Evolutionary conservation across 164 flowering plant species (phyloP), one percentile per base, ranked within the genome.

Genomic region (Chloranthus sessilifolius): DNA sequence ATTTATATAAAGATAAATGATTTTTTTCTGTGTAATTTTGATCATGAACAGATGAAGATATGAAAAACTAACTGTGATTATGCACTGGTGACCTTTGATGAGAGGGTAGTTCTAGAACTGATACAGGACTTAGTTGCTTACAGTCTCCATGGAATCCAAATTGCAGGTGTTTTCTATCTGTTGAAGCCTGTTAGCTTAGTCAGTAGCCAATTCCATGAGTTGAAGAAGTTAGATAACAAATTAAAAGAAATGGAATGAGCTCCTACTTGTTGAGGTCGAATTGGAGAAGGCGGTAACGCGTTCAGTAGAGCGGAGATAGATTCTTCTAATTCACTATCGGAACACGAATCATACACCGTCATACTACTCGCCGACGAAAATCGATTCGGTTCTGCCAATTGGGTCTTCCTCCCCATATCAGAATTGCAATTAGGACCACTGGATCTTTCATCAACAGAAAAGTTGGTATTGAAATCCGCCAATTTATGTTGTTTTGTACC

Each of bases 101-200:
- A n/a, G 53, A 44, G 7, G 58, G 42, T 25, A 52, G 11, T 36
- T 63, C 74, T 17, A 78, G 67, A 6, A 76, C 78, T 50, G 87
- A 81, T 0, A 67, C 77, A 36, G 79, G 87, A 57, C 78, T 75
- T 49, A 57, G 65, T 48, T 75, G 78, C 60, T 56, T 74, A 35
- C 55, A 44, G 15, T 65, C 71, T 55, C 67, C 73, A 12, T 39
- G 23, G 47, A 40, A 27, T 48, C 49, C 64, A 50, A 70, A 30
- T 43, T 53, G 64, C 8, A 40, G 12, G 14, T 26, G 15, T 60
- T 52, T 56, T 47, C 42, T 45, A 43, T 52, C 69, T 60, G 47
- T 22, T 45, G 15, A 49, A 54, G 47, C 63, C 80, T 81, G 74
- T 55, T 60, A 27, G 49, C 44, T 46, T 30, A 44, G 50, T 47